Conservation (phyloP, 2,329 filamentous ascomycete genomes). For the Pleurostoma richardsiae region DNA sequence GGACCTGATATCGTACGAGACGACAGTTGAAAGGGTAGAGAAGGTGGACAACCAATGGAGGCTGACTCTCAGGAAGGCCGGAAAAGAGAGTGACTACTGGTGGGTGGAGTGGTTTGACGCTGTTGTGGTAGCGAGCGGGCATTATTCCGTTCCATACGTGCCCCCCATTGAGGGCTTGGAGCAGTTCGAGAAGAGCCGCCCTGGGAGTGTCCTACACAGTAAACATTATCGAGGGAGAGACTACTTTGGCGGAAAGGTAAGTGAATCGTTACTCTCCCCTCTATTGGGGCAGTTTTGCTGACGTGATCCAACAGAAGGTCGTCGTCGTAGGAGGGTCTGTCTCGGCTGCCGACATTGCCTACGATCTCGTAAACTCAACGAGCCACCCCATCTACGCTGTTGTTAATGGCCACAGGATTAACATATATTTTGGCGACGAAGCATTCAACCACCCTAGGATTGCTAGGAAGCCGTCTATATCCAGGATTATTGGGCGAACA, state of each 20-base stretch:
- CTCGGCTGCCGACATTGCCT: constrained; percentile 57
- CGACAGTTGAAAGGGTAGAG: constrained; percentile 55
- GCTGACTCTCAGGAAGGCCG: constrained; percentile 40
- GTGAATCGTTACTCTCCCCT: background rate
- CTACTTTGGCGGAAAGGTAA: constrained; percentile 37
- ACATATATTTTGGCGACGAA: constrained; percentile 50
- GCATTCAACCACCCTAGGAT: constrained; percentile 58
- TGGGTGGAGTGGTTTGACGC: constrained; percentile 60
- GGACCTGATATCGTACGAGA: constrained; percentile 47
- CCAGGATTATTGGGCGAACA: constrained; percentile 35
- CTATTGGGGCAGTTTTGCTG: background rate
- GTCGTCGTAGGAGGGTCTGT: constrained; percentile 60
- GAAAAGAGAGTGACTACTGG: constrained; percentile 46
- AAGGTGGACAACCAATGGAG: constrained; percentile 46
- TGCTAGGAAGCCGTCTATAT: constrained; percentile 39
- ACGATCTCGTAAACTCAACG: constrained; percentile 41
- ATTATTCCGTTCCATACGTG: constrained; percentile 55
- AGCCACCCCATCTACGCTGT: constrained; percentile 46
- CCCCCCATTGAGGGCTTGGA: constrained; percentile 43
- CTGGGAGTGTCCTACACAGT: constrained; percentile 47
- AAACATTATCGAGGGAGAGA: constrained; percentile 46
- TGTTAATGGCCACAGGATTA: constrained; percentile 39
- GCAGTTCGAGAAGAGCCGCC: constrained; percentile 34
- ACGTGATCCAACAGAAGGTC: constrained; percentile 36
- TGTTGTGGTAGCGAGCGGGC: constrained; percentile 54